phyloP scores from a whole-genome alignment of 441 rosid species.

The Pelargonium citronellum region DNA sequence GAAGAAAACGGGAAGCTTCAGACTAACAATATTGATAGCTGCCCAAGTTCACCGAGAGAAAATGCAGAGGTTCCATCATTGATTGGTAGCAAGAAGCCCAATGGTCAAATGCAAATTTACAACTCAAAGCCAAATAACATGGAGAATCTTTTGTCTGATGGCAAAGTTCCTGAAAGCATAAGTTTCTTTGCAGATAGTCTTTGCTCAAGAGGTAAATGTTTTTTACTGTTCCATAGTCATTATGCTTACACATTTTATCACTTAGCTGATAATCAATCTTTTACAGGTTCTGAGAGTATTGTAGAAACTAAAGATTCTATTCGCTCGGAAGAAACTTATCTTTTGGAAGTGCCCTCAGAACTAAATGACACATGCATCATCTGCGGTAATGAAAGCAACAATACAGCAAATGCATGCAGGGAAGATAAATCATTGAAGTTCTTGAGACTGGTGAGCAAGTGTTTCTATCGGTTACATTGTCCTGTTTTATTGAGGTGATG shows the following conservation, averaged over 20 bases:
- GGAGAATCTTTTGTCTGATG: constrained; percentile 17
- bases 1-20: constrained; percentile 26
- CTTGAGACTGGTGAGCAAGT: constrained; percentile 24
- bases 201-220: constrained; percentile 30
- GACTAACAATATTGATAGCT: constrained; percentile 28
- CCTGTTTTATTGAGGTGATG: not conserved
- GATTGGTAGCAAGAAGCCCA: constrained; percentile 17
- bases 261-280: constrained; percentile 17
- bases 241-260: constrained; percentile 10
- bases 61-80: constrained; percentile 26
- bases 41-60: constrained; percentile 33
- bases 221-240: constrained; percentile 3
- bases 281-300: constrained; percentile 19
- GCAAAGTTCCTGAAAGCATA: constrained; percentile 16
- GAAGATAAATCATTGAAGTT: constrained; percentile 18
- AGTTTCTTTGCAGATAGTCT: constrained; percentile 14
- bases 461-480: not conserved
- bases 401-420: constrained; percentile 11
- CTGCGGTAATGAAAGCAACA: constrained; percentile 12
- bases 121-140: constrained; percentile 16
- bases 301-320: constrained; percentile 13
- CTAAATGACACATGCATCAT: constrained; percentile 11
- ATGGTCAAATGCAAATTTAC: constrained; percentile 20
- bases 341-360: constrained; percentile 19
- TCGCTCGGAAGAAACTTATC: constrained; percentile 15